These are phyloP conservation scores for Corynespora cassiicola DNA, from an alignment of 2,329 filamentous ascomycete genomes.

Conservation along the genomic window DNA sequence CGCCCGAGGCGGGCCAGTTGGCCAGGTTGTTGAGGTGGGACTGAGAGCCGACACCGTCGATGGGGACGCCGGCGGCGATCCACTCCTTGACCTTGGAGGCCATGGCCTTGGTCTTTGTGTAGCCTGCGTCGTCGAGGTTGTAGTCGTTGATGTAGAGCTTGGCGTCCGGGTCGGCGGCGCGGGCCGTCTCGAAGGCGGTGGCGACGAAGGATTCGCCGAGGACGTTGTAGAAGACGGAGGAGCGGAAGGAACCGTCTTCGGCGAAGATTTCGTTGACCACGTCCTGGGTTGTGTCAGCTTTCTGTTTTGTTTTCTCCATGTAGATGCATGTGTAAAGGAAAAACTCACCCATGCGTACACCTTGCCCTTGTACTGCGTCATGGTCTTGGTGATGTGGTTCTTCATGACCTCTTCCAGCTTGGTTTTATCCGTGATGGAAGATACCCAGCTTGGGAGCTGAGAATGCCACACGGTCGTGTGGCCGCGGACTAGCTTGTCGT, in stretches of 20 bases:
- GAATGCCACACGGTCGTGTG: constrained; percentile 71
- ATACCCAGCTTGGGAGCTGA: constrained; percentile 63
- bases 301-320: constrained; percentile 1
- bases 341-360: constrained; percentile 61
- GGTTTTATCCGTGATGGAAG: constrained; percentile 58
- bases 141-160: constrained; percentile 80
- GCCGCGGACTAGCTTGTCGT: constrained; percentile 66
- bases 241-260: constrained; percentile 65
- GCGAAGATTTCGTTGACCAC: constrained; percentile 69
- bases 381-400: constrained; percentile 65
- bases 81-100: constrained; percentile 68
- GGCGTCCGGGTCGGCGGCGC: constrained; percentile 68
- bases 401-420: constrained; percentile 63
- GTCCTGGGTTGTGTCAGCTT: constrained; percentile 53
- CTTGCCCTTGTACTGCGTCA: constrained; percentile 68
- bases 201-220: constrained; percentile 73
- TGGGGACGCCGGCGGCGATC: constrained; percentile 66
- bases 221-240: constrained; percentile 70
- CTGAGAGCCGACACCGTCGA: constrained; percentile 70
- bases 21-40: constrained; percentile 59
- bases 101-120: constrained; percentile 65
- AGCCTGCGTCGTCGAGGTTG: constrained; percentile 65
- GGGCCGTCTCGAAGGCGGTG: constrained; percentile 73
- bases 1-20: constrained; percentile 52
- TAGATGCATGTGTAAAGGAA: constrained; percentile 3